Percentiles rank a stretch among this genome's conserved stretches.
Evolutionary conservation across 2,329 filamentous ascomycete species (phyloP).

Genomic region (Aureobasidium namibiae): DNA sequence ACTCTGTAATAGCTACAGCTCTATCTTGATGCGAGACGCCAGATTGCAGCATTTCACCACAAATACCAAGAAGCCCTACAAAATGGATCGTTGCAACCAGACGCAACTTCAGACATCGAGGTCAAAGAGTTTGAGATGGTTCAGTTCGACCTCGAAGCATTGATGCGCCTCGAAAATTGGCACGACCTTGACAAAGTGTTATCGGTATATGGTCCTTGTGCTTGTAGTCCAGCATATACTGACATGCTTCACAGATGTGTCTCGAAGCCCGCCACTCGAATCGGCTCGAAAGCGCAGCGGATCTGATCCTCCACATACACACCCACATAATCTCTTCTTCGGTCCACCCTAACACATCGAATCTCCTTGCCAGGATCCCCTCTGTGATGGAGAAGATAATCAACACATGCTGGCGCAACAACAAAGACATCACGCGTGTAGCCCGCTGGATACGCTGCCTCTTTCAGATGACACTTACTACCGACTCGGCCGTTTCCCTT

Average conservation of each 20-base stretch:
- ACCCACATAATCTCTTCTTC: slow-evolving; percentile 23
- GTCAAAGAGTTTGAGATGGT: slow-evolving; percentile 59
- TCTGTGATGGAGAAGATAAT: slow-evolving; percentile 56
- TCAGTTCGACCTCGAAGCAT: slow-evolving; percentile 73
- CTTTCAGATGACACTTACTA: slow-evolving; percentile 34
- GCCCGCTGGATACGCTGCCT: slow-evolving; percentile 61
- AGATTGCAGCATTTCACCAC: slow-evolving; percentile 52
- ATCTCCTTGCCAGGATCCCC: slow-evolving; percentile 25
- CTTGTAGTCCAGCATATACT: neutral
- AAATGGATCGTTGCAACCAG: slow-evolving; percentile 23
- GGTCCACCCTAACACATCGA: slow-evolving; percentile 13
- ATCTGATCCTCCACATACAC: slow-evolving; percentile 39
- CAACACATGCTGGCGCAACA: slow-evolving; percentile 51
- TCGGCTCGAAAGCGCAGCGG: slow-evolving; percentile 39
- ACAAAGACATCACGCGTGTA: slow-evolving; percentile 51
- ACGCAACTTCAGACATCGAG: slow-evolving; percentile 39
- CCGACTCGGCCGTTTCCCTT: slow-evolving; percentile 24
- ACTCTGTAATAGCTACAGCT: slow-evolving; percentile 42
- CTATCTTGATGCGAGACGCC: slow-evolving; percentile 54
- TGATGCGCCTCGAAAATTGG: slow-evolving; percentile 59
- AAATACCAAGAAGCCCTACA: slow-evolving; percentile 34
- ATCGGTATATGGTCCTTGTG: slow-evolving; percentile 26
- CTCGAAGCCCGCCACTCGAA: slow-evolving; percentile 19
- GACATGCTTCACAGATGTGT: neutral
- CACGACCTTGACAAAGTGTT: slow-evolving; percentile 56